These are phyloP conservation scores for Yamadazyma dendronema DNA, from an alignment of 1,139 yeast genomes.

Conservation along the genomic window DNA sequence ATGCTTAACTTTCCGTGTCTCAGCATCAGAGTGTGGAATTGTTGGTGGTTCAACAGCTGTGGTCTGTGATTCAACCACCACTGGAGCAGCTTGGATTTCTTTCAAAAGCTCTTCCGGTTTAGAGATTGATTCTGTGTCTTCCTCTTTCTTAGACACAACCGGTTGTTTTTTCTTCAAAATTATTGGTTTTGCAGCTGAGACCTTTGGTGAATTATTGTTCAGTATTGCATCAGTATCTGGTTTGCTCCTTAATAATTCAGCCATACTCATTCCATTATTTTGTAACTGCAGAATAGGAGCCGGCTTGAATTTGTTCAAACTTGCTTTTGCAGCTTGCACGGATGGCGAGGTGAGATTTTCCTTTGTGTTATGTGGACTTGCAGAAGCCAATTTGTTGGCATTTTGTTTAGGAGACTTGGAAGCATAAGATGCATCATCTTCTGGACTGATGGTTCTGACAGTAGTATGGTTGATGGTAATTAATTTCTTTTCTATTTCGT, in stretches of 20 bases:
- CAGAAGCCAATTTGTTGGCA: not conserved
- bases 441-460: constrained; percentile 47
- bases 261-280: constrained; percentile 31
- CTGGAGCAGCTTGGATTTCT: no score
- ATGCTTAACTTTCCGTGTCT: no score
- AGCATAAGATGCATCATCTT: constrained; percentile 2
- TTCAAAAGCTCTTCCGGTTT: not conserved
- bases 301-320: constrained; percentile 12
- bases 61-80: no score
- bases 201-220: constrained; percentile 25
- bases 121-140: not conserved
- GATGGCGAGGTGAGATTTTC: not conserved
- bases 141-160: constrained; percentile 1
- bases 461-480: constrained; percentile 58
- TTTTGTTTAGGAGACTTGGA: not conserved
- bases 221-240: constrained; percentile 16
- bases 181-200: constrained; percentile 30
- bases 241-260: constrained; percentile 35
- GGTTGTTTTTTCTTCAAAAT: constrained; percentile 40
- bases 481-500: constrained; percentile 45
- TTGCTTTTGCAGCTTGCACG: not conserved
- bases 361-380: no score
- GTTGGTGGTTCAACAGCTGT: no score
- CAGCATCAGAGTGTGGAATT: no score
- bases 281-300: constrained; percentile 14